A percentile compares a stretch with the other conserved stretches of the same genome.
These are phyloP conservation scores for Colletotrichum sp. DNA, from an alignment of 2,329 filamentous ascomycete genomes.

Conservation along the genomic window DNA sequence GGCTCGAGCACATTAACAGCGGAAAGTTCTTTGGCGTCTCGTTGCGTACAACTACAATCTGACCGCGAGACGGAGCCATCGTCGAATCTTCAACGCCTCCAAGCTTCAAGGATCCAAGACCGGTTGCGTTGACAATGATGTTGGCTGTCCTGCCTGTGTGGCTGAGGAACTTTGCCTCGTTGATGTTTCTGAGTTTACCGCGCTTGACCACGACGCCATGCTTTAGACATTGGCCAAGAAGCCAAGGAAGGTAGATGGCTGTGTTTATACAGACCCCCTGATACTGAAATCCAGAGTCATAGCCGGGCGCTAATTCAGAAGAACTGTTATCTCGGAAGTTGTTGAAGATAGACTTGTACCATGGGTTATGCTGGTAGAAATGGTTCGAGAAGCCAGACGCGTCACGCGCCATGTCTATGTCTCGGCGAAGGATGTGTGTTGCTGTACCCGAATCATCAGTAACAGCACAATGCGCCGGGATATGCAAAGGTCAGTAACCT, in stretches of 20 bases:
- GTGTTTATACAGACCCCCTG: conserved; percentile 77
- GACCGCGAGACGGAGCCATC: conserved; percentile 71
- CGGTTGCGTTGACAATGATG: conserved; percentile 74
- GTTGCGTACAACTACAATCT: conserved; percentile 83
- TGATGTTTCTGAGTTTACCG: conserved; percentile 61
- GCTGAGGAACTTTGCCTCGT: conserved; percentile 62
- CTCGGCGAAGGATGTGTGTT: conserved; percentile 51
- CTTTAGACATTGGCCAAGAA: conserved; percentile 69
- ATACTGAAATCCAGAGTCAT: conserved; percentile 63
- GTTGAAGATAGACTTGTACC: conserved; percentile 75
- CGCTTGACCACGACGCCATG: conserved; percentile 63
- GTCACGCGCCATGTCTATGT: conserved; percentile 62
- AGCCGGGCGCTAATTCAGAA: conserved; percentile 63
- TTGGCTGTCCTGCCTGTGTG: conserved; percentile 62
- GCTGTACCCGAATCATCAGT: conserved; percentile 34
- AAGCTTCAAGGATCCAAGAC: conserved; percentile 65
- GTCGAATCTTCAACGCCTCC: conserved; percentile 72
- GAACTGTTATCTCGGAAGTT: conserved; percentile 69
- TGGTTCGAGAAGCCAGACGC: conserved; percentile 67
- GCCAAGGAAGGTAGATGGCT: conserved; percentile 73
- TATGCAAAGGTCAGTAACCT: conserved; percentile 33
- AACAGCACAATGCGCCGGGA: conserved; percentile 31
- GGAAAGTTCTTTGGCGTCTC: conserved; percentile 73
- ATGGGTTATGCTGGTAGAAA: conserved; percentile 68
- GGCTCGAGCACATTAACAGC: conserved; percentile 60